Conservation (phyloP, 352 stramenopile genomes). For the Achlya hypogyna region DNA sequence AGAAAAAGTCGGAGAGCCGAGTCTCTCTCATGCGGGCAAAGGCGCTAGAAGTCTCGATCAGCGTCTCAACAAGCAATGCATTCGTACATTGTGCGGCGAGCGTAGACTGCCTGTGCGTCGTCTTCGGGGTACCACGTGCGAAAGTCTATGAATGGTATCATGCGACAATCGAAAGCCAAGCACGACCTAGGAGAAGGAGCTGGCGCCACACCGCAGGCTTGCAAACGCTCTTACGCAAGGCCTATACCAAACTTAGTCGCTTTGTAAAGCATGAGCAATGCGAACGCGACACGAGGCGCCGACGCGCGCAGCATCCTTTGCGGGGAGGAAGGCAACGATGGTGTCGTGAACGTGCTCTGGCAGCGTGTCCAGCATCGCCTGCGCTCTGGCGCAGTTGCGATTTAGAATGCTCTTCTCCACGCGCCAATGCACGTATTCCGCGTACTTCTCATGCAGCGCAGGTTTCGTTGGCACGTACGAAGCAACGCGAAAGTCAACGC, state of each 20-base stretch:
- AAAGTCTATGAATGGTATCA: background rate
- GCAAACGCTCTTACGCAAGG: background rate
- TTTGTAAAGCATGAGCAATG: background rate
- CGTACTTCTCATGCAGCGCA: background rate
- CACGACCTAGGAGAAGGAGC: background rate
- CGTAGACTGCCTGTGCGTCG: background rate
- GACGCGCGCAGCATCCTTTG: background rate
- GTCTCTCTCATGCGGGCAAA: background rate
- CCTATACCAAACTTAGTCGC: background rate
- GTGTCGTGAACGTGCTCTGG: background rate
- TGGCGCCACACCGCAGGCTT: background rate
- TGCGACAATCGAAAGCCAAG: background rate
- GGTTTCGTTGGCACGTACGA: background rate
- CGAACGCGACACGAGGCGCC: background rate
- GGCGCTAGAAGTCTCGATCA: background rate
- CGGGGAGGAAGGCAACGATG: conserved; percentile 7
- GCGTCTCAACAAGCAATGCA: background rate
- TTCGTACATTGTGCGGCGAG: background rate
- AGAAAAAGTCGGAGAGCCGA: background rate
- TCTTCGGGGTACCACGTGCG: background rate
- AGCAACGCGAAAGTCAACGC: conserved; percentile 9
- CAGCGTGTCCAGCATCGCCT: background rate
- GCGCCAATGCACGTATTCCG: conserved; percentile 1
- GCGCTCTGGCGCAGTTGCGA: background rate
- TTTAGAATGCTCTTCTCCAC: conserved; percentile 2